Base-by-base conservation (phyloP, 352 stramenopile genomes). In the Pythium dissimile region DNA sequence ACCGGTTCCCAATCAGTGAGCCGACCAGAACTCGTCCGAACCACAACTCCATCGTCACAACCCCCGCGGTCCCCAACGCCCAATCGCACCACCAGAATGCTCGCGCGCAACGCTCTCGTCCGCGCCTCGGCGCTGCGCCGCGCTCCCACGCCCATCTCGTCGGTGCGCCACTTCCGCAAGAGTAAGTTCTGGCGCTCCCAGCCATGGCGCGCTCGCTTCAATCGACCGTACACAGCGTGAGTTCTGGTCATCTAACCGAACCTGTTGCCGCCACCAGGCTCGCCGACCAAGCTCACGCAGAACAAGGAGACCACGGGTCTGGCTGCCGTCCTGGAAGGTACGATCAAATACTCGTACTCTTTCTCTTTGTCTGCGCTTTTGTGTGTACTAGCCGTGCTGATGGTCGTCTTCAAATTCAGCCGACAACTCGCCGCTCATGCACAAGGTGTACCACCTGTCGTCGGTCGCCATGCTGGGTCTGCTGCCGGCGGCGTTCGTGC, bases 251-350 rank as follows among this genome's bases (percentile, higher is more conserved):
- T 28, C 10, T 23, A 43, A 30, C 37, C 39, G 42, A 15, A 35
- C 48, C 46, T 75, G 46, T 62, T 50, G 46, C 15, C 26, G 48
- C 53, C 26, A 56, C 15, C 44, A 93, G 84, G 60, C 31, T 47
- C 69, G 27, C 75, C 81, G 18, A 67, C 65, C 51, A 89, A 90
- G 69, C 84, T 73, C 64, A 90, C 81, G 41, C 79, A 93, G 67
- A 93, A 93, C 75, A 90, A 93, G 69, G 60, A 84, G 59, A 45
- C 77, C 44, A 84, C 51, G 18, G 84, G 84, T 12, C 64, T 93
- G 23, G 73, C 70, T 2, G 81, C 75, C 15, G 28, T 93, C 52
- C 50, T 93, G 27, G 70, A 91, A 88, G 84, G 83, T 93, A 55
- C 42, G 67, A 38, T 37, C n/a, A n/a, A n/a, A n/a, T n/a, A n/a